Evolutionary conservation across 2,329 filamentous ascomycete species (phyloP).

Genomic region (Aureobasidium sp.): DNA sequence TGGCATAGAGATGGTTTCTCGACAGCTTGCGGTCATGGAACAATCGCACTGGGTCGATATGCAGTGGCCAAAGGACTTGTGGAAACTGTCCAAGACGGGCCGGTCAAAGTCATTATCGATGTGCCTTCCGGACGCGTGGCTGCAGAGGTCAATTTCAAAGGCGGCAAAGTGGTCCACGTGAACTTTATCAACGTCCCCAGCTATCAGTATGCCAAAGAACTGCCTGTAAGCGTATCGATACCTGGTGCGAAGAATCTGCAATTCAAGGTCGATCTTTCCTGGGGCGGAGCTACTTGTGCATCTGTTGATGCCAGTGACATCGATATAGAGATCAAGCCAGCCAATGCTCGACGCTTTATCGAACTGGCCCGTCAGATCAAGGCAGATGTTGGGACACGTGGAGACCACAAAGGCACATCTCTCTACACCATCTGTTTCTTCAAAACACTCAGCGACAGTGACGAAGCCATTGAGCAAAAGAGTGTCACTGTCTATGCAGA

Average conservation of each 20-base stretch:
- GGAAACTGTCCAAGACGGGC: neutral
- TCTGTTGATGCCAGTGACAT: constrained; percentile 8
- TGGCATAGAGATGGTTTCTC: constrained; percentile 41
- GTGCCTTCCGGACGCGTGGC: constrained; percentile 13
- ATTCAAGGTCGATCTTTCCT: constrained; percentile 6
- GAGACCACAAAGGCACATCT: constrained; percentile 4
- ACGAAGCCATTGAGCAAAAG: constrained; percentile 3
- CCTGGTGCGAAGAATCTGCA: neutral
- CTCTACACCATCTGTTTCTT: constrained; percentile 14
- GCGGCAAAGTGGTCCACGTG: constrained; percentile 3
- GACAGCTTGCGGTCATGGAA: constrained; percentile 46
- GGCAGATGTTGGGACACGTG: neutral
- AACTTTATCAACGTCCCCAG: constrained; percentile 15
- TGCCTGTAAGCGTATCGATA: neutral
- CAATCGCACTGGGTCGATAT: constrained; percentile 40
- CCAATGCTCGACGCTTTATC: constrained; percentile 10
- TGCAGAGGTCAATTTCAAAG: neutral
- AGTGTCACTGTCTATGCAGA: constrained; percentile 27
- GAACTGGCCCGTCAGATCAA: constrained; percentile 11
- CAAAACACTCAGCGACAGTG: neutral
- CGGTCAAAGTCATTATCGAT: constrained; percentile 11
- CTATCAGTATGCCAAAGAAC: neutral
- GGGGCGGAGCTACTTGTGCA: constrained; percentile 12
- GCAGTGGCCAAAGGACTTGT: constrained; percentile 21
- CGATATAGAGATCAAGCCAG: neutral